Conservation (phyloP, 139 green algal genomes). For the Chlorella sp. region DNA sequence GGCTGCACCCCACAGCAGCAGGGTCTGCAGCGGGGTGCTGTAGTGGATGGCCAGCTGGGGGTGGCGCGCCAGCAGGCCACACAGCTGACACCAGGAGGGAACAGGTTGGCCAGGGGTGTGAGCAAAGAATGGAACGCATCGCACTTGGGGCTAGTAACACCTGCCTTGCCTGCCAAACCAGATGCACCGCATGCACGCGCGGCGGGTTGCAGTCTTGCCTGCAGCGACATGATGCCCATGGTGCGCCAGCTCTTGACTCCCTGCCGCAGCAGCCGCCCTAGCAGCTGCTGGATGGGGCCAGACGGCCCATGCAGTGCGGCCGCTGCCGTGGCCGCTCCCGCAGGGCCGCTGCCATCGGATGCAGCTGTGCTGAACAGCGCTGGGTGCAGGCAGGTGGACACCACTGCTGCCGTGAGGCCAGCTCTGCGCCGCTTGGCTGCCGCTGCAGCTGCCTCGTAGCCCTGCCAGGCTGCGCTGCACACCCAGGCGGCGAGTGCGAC, state of each 20-base stretch:
- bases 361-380: constrained; percentile 38
- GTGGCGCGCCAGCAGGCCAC: constrained; percentile 27
- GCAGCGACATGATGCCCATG: constrained; percentile 2
- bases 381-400: constrained; percentile 55
- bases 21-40: constrained; percentile 33
- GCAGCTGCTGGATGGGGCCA: not conserved
- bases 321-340: no score
- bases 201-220: not conserved
- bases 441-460: not conserved
- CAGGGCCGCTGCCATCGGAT: no score
- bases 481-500: constrained; percentile 3
- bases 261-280: not conserved
- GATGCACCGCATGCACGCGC: no score
- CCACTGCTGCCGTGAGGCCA: constrained; percentile 33
- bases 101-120: no score
- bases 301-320: not conserved
- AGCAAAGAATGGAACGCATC: no score
- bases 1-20: constrained; percentile 63
- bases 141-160: no score
- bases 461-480: constrained; percentile 4
- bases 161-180: no score
- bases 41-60: constrained; percentile 56
- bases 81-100: constrained; percentile 57
- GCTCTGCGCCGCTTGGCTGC: constrained; percentile 7
- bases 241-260: constrained; percentile 24